Percentiles rank a stretch among this genome's conserved stretches.
phyloP scores from a whole-genome alignment of 2,329 filamentous ascomycete species.

The Cephalotrichum gorgonifer region DNA sequence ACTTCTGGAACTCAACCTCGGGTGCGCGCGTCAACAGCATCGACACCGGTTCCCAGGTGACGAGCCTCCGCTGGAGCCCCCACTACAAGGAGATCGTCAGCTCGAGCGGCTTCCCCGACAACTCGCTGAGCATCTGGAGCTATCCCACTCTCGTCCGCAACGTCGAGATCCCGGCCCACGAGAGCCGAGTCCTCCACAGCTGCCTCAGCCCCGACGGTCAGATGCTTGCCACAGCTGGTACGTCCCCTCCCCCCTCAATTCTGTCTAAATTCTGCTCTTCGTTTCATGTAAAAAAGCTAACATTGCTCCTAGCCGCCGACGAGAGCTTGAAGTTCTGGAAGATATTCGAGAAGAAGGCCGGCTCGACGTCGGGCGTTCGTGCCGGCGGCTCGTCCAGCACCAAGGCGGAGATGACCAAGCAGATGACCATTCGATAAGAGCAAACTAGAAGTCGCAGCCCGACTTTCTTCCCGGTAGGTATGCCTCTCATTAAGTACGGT shows the following conservation, averaged over 20 bases:
- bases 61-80: conserved; percentile 90
- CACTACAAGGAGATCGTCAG: conserved; percentile 97
- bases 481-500: conserved; percentile 2
- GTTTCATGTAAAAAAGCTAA: background rate
- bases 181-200: conserved; percentile 93
- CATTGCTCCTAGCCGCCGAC: conserved; percentile 56
- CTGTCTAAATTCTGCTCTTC: background rate
- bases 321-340: conserved; percentile 99
- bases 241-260: conserved; percentile 22
- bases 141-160: conserved; percentile 96
- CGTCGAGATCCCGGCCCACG: conserved; percentile 94
- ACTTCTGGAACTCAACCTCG: conserved; percentile 99
- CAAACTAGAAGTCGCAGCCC: background rate
- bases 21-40: conserved; percentile 98
- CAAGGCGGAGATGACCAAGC: conserved; percentile 82
- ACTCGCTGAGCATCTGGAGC: conserved; percentile 97
- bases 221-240: conserved; percentile 88
- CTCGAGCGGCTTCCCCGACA: conserved; percentile 97
- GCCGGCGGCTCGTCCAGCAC: conserved; percentile 55
- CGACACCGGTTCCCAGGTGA: conserved; percentile 95
- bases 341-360: conserved; percentile 97
- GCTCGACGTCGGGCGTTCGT: conserved; percentile 53
- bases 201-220: conserved; percentile 95
- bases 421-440: conserved; percentile 80
- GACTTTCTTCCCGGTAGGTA: conserved; percentile 6